Conservation (phyloP, 441 rosid genomes). For the Isatis lusitanica region DNA sequence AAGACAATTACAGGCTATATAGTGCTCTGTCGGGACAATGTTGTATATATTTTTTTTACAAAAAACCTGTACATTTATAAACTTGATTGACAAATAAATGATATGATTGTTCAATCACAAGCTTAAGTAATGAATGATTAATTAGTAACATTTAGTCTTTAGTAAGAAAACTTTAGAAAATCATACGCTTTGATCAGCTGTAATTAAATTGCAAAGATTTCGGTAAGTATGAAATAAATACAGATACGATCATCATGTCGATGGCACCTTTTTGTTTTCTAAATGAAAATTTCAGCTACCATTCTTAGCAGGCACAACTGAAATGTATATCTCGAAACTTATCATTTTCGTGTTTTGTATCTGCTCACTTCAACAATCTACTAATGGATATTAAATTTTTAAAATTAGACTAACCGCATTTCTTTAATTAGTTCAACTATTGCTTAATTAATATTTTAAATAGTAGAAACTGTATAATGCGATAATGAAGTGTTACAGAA, state of each 20-base stretch:
- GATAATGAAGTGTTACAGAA: no score
- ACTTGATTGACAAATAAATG: conserved; percentile 18
- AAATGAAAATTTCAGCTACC: no score
- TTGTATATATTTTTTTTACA: background rate
- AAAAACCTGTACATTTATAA: background rate
- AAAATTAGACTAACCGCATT: no score
- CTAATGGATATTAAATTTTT: no score
- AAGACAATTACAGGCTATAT: conserved; percentile 29
- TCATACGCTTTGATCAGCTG: background rate
- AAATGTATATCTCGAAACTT: no score
- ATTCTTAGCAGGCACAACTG: no score
- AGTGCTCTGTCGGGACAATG: conserved; percentile 27
- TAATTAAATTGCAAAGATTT: background rate
- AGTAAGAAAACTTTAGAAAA: background rate
- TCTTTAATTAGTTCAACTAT: no score
- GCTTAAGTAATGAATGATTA: background rate
- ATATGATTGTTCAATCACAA: background rate
- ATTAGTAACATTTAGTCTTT: background rate
- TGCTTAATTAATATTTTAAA: no score
- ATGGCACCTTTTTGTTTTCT: background rate
- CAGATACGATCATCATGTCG: background rate
- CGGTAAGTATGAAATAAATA: background rate
- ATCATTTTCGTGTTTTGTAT: no score
- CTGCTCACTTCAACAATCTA: no score
- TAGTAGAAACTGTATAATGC: no score